Base-by-base conservation (phyloP, 768 basidiomycete genomes). In the Naganishia vishniacii region DNA sequence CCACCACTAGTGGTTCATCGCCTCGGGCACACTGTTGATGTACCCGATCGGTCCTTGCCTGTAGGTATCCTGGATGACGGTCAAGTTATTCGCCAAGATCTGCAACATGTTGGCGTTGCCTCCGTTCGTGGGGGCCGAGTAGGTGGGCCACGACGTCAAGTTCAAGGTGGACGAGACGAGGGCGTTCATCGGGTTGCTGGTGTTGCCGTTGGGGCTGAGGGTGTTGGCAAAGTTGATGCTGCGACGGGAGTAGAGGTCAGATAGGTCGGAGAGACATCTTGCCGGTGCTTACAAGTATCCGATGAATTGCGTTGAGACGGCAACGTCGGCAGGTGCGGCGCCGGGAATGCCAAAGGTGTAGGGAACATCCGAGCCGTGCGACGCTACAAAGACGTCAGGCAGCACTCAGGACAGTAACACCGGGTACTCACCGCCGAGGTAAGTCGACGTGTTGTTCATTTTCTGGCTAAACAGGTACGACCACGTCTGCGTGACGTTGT, bases 221-320 rank as follows among this genome's bases (percentile, higher is more conserved):
- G 69, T 71, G 66, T 69, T 72, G 29, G 67, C 70, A 63, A 74
- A 74, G 67, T 74, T 74, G 61, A 74, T 59, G 69, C 72, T 73
- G 51, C 0, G 2, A 4, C 26, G 7, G n/a, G 29, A 37, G 31
- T 62, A 32, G 11, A 28, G 3, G 45, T 49, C 37, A 67, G 47
- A 16, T 8, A 37, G 15, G 11, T 44, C 28, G n/a, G 18, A 7
- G 23, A 3, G n/a, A n/a, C 18, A 64, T 69, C 42, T 61, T 68
- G 67, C 69, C 70, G 16, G 13, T 20, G 65, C 72, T 63, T 49
- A 75, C 75, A 72, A 75, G 69, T 76, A 76, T 31, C 71, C 66
- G 28, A 68, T 56, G 67, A 72, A 69, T 16, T 63, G 53, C 44
- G 65, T 51, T 6, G 71, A 68, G 2, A 76, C 65, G 5, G 70